Conservation (phyloP, 805 yeast genomes). For the Yarrowia divulgata region DNA sequence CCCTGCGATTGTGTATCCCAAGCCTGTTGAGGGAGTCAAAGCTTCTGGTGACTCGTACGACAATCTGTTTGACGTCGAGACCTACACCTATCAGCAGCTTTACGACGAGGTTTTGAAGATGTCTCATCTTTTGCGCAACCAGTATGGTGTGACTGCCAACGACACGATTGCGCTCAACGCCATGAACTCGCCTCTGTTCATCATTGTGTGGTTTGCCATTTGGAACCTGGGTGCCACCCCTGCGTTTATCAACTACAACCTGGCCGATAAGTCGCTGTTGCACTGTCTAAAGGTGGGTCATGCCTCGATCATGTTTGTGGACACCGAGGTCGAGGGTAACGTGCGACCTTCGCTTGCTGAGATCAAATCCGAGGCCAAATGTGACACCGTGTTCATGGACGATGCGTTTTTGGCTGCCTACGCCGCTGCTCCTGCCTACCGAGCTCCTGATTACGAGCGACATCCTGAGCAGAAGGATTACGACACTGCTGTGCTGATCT, state of each 20-base stretch:
- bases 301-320: constrained; percentile 71
- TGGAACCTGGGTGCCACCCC: constrained; percentile 94
- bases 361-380: constrained; percentile 47
- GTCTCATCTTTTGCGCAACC: constrained; percentile 67
- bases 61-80: constrained; percentile 67
- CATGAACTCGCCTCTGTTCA: constrained; percentile 82
- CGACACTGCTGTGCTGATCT: constrained; percentile 74
- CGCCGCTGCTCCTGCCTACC: constrained; percentile 55
- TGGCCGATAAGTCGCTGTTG: constrained; percentile 71
- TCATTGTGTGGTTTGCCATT: constrained; percentile 80
- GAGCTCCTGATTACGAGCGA: constrained; percentile 62
- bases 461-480: constrained; percentile 63
- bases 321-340: constrained; percentile 66
- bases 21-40: constrained; percentile 48
- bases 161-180: constrained; percentile 77
- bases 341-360: constrained; percentile 59
- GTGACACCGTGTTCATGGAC: constrained; percentile 52
- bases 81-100: constrained; percentile 71
- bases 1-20: constrained; percentile 69
- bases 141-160: constrained; percentile 68
- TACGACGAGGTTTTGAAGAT: constrained; percentile 70
- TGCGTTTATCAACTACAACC: constrained; percentile 83
- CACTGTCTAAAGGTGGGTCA: constrained; percentile 81
- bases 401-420: constrained; percentile 55
- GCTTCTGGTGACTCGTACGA: constrained; percentile 53